These are phyloP conservation scores for Pneumocystis wakefieldiae DNA, from an alignment of 1,139 yeast species.

Conservation along the genomic window DNA sequence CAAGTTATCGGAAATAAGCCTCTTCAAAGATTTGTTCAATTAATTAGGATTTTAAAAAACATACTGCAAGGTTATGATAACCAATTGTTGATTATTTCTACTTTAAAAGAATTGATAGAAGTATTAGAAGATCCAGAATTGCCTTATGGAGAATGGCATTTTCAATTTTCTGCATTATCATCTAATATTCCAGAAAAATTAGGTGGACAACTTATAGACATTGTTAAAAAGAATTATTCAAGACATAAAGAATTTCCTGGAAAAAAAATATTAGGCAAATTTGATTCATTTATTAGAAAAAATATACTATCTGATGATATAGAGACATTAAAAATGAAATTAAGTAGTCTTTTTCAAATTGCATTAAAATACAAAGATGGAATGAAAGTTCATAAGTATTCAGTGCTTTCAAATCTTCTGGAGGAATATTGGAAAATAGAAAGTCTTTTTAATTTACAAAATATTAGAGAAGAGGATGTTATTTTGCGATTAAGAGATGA, in stretches of 20 bases:
- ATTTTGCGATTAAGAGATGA: slow-evolving; percentile 76
- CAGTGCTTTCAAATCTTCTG: slow-evolving; percentile 54
- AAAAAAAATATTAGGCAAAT: slow-evolving; percentile 51
- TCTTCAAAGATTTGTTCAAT: slow-evolving; percentile 51
- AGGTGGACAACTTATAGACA: slow-evolving; percentile 47
- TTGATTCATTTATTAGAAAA: slow-evolving; percentile 37
- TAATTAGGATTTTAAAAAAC: slow-evolving; percentile 49
- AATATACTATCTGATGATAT: slow-evolving; percentile 34
- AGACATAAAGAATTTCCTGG: slow-evolving; percentile 87
- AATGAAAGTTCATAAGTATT: slow-evolving; percentile 66
- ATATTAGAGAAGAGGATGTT: slow-evolving; percentile 63
- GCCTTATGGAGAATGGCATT: slow-evolving; percentile 87
- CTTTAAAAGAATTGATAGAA: slow-evolving; percentile 56
- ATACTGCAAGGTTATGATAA: slow-evolving; percentile 85
- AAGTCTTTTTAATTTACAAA: slow-evolving; percentile 56
- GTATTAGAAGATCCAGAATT: slow-evolving; percentile 64
- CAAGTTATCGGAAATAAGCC: slow-evolving; percentile 70
- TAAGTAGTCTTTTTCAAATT: slow-evolving; percentile 59
- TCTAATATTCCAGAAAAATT: slow-evolving; percentile 71
- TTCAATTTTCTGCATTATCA: slow-evolving; percentile 77
- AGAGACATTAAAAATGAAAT: slow-evolving; percentile 38
- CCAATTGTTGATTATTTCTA: slow-evolving; percentile 79
- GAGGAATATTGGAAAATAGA: slow-evolving; percentile 66
- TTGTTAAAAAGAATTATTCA: slow-evolving; percentile 42
- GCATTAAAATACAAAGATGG: slow-evolving; percentile 63